Evolutionary conservation across 192 early-diverging fungal genomes (phyloP), one percentile per base, ranked within the genome.

Genomic region (Coemansia sp.): DNA sequence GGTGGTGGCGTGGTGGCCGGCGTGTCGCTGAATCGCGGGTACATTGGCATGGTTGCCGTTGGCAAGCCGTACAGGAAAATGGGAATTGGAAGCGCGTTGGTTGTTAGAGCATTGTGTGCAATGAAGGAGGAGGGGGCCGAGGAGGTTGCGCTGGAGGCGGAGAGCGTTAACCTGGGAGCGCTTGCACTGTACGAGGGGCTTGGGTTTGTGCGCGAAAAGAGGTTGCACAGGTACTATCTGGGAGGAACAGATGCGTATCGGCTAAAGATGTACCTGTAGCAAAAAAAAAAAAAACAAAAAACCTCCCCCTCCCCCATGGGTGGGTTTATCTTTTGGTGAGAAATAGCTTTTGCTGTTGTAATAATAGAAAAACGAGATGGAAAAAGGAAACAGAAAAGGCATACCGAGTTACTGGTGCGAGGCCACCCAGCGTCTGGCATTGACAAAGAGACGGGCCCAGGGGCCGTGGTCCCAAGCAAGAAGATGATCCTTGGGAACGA

Each of bases 21-120:
- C 26, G 26, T 26, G 26, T 4, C 7, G 8, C 39, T 77, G 40
- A 65, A 61, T 40, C 83, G 96, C n/a, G 97, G 97, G 1, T 99
- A 99, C 75, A 98, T 99, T 61, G 97, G 89, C 47, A 99, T 99
- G 97, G 84, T 99, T 22, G 95, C 93, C 0, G 96, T 99, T 10
- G 87, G 85, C n/a, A 91, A 89, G 55, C 75, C 84, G 21, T 91
- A 90, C 68, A 74, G 97, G 36, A 91, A 94, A 66, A 85, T 76
- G 16, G 89, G 93, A 16, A 94, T 98, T 46, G 96, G 92, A 56
- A 69, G 65, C 41, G 85, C 78, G 6, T 76, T 99, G 21, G 95
- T 98, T 4, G 62, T 86, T 19, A 80, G 74, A 66, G 90, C 93
- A 0, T 80, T 97, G 22, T 77, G 87, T 18, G 82, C 84, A 15